A percentile compares a stretch with the other conserved stretches of the same genome.
These are phyloP conservation scores for Lyophyllum atratum DNA, from an alignment of 768 basidiomycete genomes.

Conservation along the genomic window DNA sequence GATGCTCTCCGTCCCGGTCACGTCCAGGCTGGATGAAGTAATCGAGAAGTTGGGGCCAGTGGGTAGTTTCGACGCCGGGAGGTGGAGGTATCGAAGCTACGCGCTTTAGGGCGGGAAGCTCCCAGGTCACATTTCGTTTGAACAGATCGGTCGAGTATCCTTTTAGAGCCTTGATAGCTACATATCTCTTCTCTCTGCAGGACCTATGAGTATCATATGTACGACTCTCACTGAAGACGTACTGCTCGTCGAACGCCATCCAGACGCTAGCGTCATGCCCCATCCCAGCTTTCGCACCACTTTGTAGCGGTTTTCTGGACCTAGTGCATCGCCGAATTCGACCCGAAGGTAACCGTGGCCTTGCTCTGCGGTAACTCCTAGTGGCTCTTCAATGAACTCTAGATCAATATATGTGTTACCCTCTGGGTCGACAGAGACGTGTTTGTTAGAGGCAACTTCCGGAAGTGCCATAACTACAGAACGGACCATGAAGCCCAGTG, in stretches of 20 bases:
- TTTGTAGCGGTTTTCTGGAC: constrained; percentile 24
- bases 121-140: constrained; percentile 17
- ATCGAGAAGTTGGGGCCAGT: constrained; percentile 21
- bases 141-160: constrained; percentile 25
- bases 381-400: not conserved
- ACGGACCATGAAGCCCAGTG: not conserved
- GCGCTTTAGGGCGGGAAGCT: constrained; percentile 22
- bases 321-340: constrained; percentile 26
- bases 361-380: no score
- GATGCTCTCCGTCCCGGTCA: constrained; percentile 23
- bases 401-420: no score
- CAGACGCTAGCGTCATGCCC: constrained; percentile 32
- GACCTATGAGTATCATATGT: not conserved
- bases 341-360: constrained; percentile 28
- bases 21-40: constrained; percentile 24
- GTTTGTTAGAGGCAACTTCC: not conserved
- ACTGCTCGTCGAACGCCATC: constrained; percentile 28
- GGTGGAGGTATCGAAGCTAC: constrained; percentile 3
- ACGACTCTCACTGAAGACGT: constrained; percentile 4
- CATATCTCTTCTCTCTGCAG: constrained; percentile 24
- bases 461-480: not conserved
- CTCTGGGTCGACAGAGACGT: no score
- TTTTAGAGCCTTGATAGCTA: constrained; percentile 32
- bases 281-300: constrained; percentile 31
- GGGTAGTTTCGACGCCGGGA: constrained; percentile 3